Evolutionary conservation across 2,329 filamentous ascomycete genomes (phyloP), one percentile per base, ranked within the genome.

Genomic region (Xylaria sp.): DNA sequence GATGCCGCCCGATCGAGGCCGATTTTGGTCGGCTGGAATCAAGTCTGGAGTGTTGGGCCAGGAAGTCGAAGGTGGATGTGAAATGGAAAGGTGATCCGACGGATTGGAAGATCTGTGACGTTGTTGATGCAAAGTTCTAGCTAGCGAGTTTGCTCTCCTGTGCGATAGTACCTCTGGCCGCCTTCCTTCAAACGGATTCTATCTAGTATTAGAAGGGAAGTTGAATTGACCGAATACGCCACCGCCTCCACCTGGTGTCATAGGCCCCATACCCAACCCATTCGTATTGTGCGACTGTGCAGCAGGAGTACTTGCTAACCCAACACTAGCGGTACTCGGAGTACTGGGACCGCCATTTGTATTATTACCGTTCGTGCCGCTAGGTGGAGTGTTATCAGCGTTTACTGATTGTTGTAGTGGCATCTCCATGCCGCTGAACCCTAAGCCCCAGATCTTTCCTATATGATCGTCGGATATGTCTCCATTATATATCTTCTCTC

Each of bases 371-470:
- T 80, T 80, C 70, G 69, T 76, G 73, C 72, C 76, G 74, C 72
- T 84, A 40, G 83, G 83, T 12, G 86, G 87, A 5, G 77, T 79
- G 72, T 74, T 77, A 13, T 81, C 81, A 23, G 69, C 69, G 18
- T 73, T 76, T 63, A 69, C 74, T 47, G 37, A 48, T 51, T 71
- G 72, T 21, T 71, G 68, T 40, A 57, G 69, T 68, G 72, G 74
- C 77, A 73, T 76, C 70, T 85, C 75, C 81, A 87, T 83, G 80
- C 91, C 89, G 73, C 92, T 86, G 82, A 89, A 91, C 61, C 94
- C 94, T 10, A 98, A 84, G 12, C 95, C 95, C 92, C 95, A 98
- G 74, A 98, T 94, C 81, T 97, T 95, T 68, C 94, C 94, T 5
- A 92, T 84, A 73, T 97, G 93, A 74, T 97, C 92, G 35, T 92